phyloP scores from a whole-genome alignment of 225 moss, liverwort and hornwort species.

The Lunularia cruciata region DNA sequence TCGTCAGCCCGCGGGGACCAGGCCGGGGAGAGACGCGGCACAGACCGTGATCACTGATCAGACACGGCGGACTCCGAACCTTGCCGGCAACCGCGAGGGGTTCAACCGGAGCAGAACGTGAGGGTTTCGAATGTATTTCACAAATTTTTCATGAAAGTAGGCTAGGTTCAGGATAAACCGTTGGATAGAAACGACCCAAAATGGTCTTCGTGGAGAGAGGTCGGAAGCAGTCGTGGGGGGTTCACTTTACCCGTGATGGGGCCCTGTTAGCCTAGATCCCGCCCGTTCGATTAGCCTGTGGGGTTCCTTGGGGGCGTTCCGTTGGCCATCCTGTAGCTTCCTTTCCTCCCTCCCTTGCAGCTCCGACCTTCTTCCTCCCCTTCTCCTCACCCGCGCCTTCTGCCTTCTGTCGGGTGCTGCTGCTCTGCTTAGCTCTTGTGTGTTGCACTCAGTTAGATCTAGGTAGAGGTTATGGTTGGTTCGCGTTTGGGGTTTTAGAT shows the following conservation, averaged over 20 bases:
- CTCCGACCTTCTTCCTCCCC: too few relatives aligned
- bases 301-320: not conserved
- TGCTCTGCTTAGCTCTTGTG: not conserved
- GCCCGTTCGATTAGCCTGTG: slow-evolving; percentile 9
- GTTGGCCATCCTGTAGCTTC: not conserved
- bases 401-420: not conserved
- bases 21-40: too few relatives aligned
- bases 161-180: too few relatives aligned
- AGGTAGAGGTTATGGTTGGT: slow-evolving; percentile 4
- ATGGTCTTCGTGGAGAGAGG: too few relatives aligned
- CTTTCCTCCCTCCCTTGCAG: not conserved
- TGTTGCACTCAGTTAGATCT: slow-evolving; percentile 20
- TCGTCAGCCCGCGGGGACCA: slow-evolving; percentile 7
- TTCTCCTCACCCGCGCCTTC: not conserved
- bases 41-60: too few relatives aligned
- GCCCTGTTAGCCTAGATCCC: slow-evolving; percentile 10
- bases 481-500: slow-evolving; percentile 18
- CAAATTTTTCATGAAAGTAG: too few relatives aligned
- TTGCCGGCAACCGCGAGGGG: too few relatives aligned
- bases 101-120: too few relatives aligned
- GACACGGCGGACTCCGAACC: too few relatives aligned
- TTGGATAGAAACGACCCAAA: too few relatives aligned
- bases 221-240: slow-evolving; percentile 13
- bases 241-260: not conserved
- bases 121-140: too few relatives aligned